A percentile compares a stretch with the other conserved stretches of the same genome.
Conservation (phyloP, 176 grass and related monocot species). For the Oryza brachyantha region DNA sequence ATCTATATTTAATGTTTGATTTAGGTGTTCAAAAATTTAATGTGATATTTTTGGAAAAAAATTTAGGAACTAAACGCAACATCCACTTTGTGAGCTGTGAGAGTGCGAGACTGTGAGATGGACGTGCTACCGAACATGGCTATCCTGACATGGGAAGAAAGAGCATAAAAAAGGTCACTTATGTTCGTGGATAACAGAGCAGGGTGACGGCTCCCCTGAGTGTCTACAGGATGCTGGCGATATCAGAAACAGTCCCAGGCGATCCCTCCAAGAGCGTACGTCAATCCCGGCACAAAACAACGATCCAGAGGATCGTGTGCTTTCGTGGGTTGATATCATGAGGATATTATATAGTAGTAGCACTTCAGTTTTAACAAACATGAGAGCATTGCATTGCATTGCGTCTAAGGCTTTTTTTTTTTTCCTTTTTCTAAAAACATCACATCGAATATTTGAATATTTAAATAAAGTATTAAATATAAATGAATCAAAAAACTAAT, state of each 20-base stretch:
- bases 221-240: neutral
- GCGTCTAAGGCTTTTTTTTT: too few relatives aligned
- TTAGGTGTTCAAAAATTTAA: too few relatives aligned
- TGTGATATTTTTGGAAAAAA: too few relatives aligned
- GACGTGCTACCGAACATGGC: conserved; percentile 28
- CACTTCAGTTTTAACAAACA: neutral
- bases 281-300: conserved; percentile 1
- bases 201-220: neutral
- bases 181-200: conserved; percentile 13
- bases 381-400: neutral
- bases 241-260: neutral
- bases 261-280: neutral
- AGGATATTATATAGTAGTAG: neutral
- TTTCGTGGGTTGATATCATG: neutral
- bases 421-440: too few relatives aligned
- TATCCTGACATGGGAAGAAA: neutral
- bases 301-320: neutral
- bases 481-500: too few relatives aligned
- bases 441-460: too few relatives aligned
- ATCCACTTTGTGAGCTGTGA: neutral
- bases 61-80: too few relatives aligned
- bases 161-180: neutral
- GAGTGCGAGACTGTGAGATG: neutral
- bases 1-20: too few relatives aligned
- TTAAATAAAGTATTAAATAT: too few relatives aligned